Conservation (phyloP, 345 rosid species). For the Salix udensis region DNA sequence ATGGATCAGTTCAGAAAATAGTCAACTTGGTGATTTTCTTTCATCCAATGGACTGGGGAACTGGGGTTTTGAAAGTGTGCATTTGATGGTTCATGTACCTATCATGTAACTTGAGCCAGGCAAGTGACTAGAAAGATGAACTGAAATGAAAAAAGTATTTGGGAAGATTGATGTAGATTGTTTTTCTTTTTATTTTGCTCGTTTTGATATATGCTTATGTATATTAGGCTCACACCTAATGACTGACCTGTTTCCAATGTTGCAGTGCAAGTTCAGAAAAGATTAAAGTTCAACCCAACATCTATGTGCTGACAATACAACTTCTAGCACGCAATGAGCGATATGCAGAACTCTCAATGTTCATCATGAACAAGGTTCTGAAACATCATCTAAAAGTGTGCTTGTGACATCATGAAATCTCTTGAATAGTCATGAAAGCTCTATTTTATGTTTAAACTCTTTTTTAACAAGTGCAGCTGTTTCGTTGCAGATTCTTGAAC, state of each 20-base stretch:
- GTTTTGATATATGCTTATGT: background rate
- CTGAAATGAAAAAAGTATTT: background rate
- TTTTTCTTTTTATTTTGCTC: background rate
- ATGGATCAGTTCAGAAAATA: background rate
- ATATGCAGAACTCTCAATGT: slow-evolving; percentile 69
- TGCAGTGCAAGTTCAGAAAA: slow-evolving; percentile 73
- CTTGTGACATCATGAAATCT: background rate
- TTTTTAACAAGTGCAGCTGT: slow-evolving; percentile 10
- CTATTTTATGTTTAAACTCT: background rate
- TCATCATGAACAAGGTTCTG: slow-evolving; percentile 73
- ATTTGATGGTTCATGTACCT: background rate
- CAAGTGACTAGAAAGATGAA: background rate
- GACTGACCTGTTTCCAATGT: slow-evolving; percentile 21
- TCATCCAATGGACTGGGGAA: background rate
- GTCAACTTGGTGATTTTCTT: background rate
- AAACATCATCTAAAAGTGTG: slow-evolving; percentile 4
- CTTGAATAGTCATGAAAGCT: background rate
- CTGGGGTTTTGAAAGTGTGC: background rate
- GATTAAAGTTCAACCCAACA: slow-evolving; percentile 67
- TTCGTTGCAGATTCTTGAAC: slow-evolving; percentile 70
- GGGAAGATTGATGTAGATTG: background rate
- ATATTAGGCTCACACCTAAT: background rate
- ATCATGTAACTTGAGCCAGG: background rate
- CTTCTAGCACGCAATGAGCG: slow-evolving; percentile 64
- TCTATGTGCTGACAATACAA: slow-evolving; percentile 68